These are phyloP conservation scores for Fragosphaeria purpurea DNA, from an alignment of 2,329 filamentous ascomycete species.

Conservation along the genomic window DNA sequence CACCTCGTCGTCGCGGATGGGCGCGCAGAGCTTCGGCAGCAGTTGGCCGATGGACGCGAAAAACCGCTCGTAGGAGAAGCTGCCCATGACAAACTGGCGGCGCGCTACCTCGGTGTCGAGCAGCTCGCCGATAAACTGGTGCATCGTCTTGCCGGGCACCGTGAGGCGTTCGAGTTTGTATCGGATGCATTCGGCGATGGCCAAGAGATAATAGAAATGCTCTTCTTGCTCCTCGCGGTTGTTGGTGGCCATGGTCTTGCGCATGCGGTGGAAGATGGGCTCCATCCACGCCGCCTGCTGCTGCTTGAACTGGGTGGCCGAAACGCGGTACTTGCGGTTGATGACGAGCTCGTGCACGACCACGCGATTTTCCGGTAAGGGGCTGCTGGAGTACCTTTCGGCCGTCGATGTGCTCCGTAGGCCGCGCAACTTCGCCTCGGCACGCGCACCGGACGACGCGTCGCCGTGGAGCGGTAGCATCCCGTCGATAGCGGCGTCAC, in stretches of 20 bases:
- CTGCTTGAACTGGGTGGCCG: conserved; percentile 48
- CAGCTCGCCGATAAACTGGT: conserved; percentile 64
- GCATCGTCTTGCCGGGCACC: conserved; percentile 60
- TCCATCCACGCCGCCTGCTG: conserved; percentile 40
- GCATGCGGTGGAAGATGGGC: conserved; percentile 47
- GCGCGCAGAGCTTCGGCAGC: conserved; percentile 70
- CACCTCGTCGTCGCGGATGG: conserved; percentile 68
- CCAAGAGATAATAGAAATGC: conserved; percentile 57
- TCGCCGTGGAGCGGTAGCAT: conserved; percentile 3
- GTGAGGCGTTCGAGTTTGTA: conserved; percentile 64
- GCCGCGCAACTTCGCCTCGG: conserved; percentile 23
- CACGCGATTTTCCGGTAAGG: conserved; percentile 62
- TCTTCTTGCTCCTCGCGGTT: conserved; percentile 53
- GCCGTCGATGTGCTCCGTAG: conserved; percentile 27
- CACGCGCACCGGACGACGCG: neutral
- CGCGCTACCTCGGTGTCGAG: conserved; percentile 63
- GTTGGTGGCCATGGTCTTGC: conserved; percentile 54
- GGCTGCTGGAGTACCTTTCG: conserved; percentile 18
- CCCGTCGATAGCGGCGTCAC: conserved; percentile 3
- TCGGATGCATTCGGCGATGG: conserved; percentile 60
- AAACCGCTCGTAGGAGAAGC: conserved; percentile 73
- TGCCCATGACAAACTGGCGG: conserved; percentile 58
- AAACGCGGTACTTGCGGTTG: conserved; percentile 67
- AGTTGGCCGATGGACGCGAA: conserved; percentile 67
- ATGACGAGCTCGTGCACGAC: conserved; percentile 73